Conservation (phyloP, 768 basidiomycete genomes). For the Mycena maculata region DNA sequence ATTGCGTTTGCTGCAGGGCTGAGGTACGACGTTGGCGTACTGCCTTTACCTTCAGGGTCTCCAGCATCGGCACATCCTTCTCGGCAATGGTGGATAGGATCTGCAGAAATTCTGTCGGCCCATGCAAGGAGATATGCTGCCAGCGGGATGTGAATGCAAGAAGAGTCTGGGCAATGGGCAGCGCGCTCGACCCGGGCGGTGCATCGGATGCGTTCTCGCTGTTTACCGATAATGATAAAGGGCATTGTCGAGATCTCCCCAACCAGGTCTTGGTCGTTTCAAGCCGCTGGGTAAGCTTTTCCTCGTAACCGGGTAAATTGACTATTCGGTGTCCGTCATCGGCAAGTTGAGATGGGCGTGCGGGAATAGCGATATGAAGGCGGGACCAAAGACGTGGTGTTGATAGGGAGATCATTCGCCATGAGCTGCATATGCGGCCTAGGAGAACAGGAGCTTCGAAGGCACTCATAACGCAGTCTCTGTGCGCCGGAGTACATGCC, state of each 20-base stretch:
- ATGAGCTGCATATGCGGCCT: conserved; percentile 24
- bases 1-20: no score
- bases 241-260: conserved; percentile 1
- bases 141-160: conserved; percentile 6
- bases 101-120: neutral
- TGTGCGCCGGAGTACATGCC: conserved; percentile 17
- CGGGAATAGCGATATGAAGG: conserved; percentile 19
- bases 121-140: neutral
- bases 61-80: neutral
- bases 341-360: neutral
- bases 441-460: conserved; percentile 26
- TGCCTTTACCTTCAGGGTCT: neutral
- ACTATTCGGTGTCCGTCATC: no score
- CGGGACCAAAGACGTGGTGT: conserved; percentile 23
- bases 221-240: conserved; percentile 10
- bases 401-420: conserved; percentile 19
- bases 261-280: conserved; percentile 17
- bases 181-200: neutral
- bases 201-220: no score
- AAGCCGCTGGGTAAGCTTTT: conserved; percentile 19
- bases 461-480: conserved; percentile 19
- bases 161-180: neutral
- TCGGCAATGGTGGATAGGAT: neutral
- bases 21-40: neutral
- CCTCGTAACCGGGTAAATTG: neutral